Base-by-base conservation (phyloP, 257 asterid species). In the Hygrophila difformis region DNA sequence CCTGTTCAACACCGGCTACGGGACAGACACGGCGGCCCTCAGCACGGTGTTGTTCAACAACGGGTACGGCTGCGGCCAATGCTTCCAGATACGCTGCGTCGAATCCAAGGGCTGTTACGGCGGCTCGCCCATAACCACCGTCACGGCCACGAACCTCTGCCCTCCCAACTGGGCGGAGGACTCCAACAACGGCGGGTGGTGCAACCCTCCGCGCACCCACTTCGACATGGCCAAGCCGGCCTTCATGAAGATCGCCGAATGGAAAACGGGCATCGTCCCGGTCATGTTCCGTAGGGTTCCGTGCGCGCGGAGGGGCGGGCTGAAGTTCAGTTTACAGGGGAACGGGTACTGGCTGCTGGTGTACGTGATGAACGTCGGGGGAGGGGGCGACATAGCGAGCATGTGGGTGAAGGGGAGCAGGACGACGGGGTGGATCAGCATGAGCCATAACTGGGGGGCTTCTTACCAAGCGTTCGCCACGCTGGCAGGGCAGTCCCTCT, bases 301-400 rank as follows among this genome's bases (percentile, higher is more conserved):
- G 3, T 53, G 58, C 10, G 18, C 40, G 0, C 63, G 61, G 14
- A 45, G 3, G 8, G 81, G 76, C 0, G 88, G 88, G 18, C 43
- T 74, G 0, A 39, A 57, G 15, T 71, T 78, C 43, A 46, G 21
- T 0, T 53, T 78, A 48, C 78, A 78, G 55, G 88, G 88, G 9
- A 78, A 78, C 17, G 83, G 72, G 0, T 78, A 78, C 18, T 78
- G 88, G 88, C 46, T 74, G 49, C 39, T 78, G 52, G 88, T 72
- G 46, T 78, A 68, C 19, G 74, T 71, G 18, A 78, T 74, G 78
- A 78, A 78, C 48, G 80, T 74, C 0, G 78, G 47, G 0, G 88
- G 83, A 1, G 78, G 76, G 0, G 88, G 88, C 1, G 88, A 74
- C 35, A 50, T 78, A 2, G 51, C 69, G 3, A 55, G 37, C 49